phyloP scores from a whole-genome alignment of 768 basidiomycete species.

The Rhodotorula taiwanensis region DNA sequence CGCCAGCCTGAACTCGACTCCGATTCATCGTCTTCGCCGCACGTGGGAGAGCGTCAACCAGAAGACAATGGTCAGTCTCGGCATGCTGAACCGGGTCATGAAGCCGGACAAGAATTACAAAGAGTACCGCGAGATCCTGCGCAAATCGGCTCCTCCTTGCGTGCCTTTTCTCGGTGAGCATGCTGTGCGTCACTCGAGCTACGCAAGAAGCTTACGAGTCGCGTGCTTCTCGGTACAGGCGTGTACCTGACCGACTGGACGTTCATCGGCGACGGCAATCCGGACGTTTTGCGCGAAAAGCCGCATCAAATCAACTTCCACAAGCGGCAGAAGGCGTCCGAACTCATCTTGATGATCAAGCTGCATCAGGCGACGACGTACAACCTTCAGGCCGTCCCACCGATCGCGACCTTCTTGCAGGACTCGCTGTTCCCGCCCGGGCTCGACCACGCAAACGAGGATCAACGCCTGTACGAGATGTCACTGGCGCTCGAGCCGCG shows the following conservation, averaged over 20 bases:
- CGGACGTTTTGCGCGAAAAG: conserved; percentile 58
- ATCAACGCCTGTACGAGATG: conserved; percentile 57
- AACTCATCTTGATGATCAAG: conserved; percentile 83
- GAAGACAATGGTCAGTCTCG: conserved; percentile 65
- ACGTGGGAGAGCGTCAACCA: conserved; percentile 85
- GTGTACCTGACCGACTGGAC: conserved; percentile 92
- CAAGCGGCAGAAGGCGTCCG: conserved; percentile 91
- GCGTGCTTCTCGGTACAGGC: conserved; percentile 51
- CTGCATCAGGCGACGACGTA: conserved; percentile 88
- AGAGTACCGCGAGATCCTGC: conserved; percentile 78
- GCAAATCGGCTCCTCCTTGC: conserved; percentile 78
- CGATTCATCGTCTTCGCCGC: conserved; percentile 82
- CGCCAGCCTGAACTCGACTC: conserved; percentile 87
- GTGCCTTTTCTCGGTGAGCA: conserved; percentile 87
- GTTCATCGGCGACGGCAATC: conserved; percentile 96
- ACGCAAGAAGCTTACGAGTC: no score
- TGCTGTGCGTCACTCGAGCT: no score
- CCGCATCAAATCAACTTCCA: conserved; percentile 78
- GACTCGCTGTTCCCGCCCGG: conserved; percentile 66
- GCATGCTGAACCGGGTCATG: conserved; percentile 77
- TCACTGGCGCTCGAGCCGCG: conserved; percentile 84
- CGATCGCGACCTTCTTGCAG: conserved; percentile 68
- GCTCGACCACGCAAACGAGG: conserved; percentile 20
- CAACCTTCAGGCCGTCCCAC: conserved; percentile 64
- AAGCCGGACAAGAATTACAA: conserved; percentile 90